These are phyloP conservation scores for Nakazawaea peltata DNA, from an alignment of 805 yeast genomes.

Conservation along the genomic window DNA sequence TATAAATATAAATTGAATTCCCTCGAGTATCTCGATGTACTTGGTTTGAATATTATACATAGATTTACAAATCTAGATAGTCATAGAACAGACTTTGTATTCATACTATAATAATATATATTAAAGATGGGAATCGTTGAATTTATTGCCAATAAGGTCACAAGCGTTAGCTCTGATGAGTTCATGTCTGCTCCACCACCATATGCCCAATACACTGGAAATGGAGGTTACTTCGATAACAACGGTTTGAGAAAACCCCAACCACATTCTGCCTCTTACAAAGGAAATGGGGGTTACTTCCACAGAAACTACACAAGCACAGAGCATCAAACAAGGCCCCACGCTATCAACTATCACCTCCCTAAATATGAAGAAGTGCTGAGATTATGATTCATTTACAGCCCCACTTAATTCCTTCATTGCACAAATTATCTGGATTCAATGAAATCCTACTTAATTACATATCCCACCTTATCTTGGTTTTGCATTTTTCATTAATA, in stretches of 20 bases:
- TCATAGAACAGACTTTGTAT: too few relatives aligned
- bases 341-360: not conserved
- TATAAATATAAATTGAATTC: too few relatives aligned
- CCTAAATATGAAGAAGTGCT: conserved; percentile 5
- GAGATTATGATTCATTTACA: too few relatives aligned
- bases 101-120: too few relatives aligned
- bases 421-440: too few relatives aligned
- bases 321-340: conserved; percentile 1
- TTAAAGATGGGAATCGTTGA: conserved; percentile 6
- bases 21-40: too few relatives aligned
- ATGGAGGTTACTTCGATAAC: conserved; percentile 5
- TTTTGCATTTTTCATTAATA: too few relatives aligned
- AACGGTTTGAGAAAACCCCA: conserved; percentile 4
- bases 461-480: too few relatives aligned
- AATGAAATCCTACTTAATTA: too few relatives aligned
- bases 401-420: too few relatives aligned
- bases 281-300: conserved; percentile 5
- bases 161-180: not conserved
- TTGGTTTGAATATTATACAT: too few relatives aligned
- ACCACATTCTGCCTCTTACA: conserved; percentile 2
- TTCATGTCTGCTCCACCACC: not conserved
- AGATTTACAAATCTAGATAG: too few relatives aligned
- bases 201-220: conserved; percentile 1
- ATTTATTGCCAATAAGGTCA: conserved; percentile 1
- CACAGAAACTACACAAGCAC: conserved; percentile 1